Base-by-base conservation (phyloP, 2,329 filamentous ascomycete species). In the Cladobotryum mycophilum region DNA sequence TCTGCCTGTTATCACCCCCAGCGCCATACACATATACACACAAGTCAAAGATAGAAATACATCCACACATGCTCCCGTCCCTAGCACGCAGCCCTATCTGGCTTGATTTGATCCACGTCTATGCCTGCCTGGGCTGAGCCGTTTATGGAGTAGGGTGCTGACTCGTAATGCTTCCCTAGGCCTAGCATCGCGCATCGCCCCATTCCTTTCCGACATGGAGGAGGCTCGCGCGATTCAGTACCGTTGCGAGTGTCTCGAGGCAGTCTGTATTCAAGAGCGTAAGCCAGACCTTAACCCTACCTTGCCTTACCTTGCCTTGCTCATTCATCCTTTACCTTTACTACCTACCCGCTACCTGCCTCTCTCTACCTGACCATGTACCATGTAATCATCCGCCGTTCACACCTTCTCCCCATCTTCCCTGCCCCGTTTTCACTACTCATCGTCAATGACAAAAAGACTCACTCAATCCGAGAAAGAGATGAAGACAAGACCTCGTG, bases 191-290 rank as follows among this genome's bases (percentile, higher is more conserved):
- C 60, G 56, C 54, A 45, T 50, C 22, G 61, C 75, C 44, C 72
- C 74, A 20, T 66, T 71, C 55, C 64, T 80, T 49, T 81, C 76
- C 48, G 76, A 80, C 55, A 70, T 74, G 20, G 79, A 82, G 63
- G 79, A 82, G 62, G 79, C 79, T 22, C 71, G 79, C 50, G 70
- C 72, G 36, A 65, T 81, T 48, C 79, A 82, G 61, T 79, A 81
- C 58, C 75, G 74, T 56, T 81, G 78, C 64, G 79, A 82, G 64
- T 79, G 76, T 61, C 74, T 82, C 49, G 77, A 81, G 59, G 69
- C 69, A 47, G 73, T 72, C 50, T 76, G 77, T 58, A 61, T 78
- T 47, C 62, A 66, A 52, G 60, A 68, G 55, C 59, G 66, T 69
- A 58, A 55, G 64, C 53, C 61, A 40, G 14, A n/a, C 37, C 37